phyloP scores from a whole-genome alignment of 495 filamentous ascomycete species.

The Durotheca rogersii region DNA sequence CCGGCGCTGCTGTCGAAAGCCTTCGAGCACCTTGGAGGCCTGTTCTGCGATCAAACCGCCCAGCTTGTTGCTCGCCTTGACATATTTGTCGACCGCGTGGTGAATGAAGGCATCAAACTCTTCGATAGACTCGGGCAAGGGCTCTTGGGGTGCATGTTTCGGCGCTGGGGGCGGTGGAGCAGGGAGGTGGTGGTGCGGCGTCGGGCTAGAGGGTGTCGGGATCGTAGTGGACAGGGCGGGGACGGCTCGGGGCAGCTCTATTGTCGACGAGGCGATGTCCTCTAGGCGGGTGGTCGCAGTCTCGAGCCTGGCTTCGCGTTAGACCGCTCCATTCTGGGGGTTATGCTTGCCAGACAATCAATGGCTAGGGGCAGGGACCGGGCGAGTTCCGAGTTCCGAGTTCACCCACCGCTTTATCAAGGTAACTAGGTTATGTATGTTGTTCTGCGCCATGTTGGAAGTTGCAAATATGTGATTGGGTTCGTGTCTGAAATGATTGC shows the following conservation, averaged over 20 bases:
- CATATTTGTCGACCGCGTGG: conserved; percentile 72
- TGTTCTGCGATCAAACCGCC: conserved; percentile 80
- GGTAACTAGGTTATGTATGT: conserved; percentile 95
- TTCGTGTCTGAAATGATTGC: no score
- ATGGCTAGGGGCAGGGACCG: no score
- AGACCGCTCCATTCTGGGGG: no score
- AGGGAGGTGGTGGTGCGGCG: conserved; percentile 29
- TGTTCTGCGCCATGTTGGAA: conserved; percentile 55
- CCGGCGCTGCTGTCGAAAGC: conserved; percentile 78
- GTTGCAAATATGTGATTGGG: no score
- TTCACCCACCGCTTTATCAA: conserved; percentile 89
- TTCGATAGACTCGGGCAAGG: conserved; percentile 73
- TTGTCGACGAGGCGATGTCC: conserved; percentile 81
- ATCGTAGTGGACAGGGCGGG: conserved; percentile 42
- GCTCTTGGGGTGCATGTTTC: conserved; percentile 51
- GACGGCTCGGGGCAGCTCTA: conserved; percentile 54
- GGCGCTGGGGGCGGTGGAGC: conserved; percentile 40
- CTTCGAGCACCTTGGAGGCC: conserved; percentile 45
- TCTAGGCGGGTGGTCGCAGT: conserved; percentile 94
- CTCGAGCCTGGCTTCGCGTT: conserved; percentile 74
- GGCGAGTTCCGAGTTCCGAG: no score
- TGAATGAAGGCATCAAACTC: conserved; percentile 83
- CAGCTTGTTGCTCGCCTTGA: conserved; percentile 72
- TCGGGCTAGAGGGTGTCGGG: conserved; percentile 33
- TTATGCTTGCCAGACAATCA: no score